These are phyloP conservation scores for Anthracocystis setariae DNA, from an alignment of 1,284 basidiomycete genomes.

Conservation along the genomic window DNA sequence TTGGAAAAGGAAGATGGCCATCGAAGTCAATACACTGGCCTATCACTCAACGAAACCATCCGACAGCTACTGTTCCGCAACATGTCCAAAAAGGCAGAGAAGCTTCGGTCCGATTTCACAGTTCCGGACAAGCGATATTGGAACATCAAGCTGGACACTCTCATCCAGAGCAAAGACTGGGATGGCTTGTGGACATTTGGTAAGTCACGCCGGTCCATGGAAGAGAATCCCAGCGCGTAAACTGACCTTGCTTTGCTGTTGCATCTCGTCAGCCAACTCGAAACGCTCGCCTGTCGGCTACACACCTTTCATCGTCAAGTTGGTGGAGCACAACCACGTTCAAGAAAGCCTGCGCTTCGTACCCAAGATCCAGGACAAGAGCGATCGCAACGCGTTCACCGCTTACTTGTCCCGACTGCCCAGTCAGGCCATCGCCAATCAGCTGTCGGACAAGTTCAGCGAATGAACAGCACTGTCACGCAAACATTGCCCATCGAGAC, in stretches of 20 bases:
- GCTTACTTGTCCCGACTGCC: constrained; percentile 31
- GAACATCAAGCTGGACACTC: constrained; percentile 53
- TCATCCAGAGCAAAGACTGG: constrained; percentile 51
- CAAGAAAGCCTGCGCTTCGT: constrained; percentile 58
- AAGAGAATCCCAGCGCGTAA: no score
- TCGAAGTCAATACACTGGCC: constrained; percentile 33
- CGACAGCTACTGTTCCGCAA: constrained; percentile 53
- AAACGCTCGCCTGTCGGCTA: constrained; percentile 92
- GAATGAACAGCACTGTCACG: constrained; percentile 6
- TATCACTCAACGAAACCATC: constrained; percentile 61
- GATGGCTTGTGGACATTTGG: constrained; percentile 56
- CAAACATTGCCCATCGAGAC: not conserved
- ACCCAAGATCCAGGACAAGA: constrained; percentile 52
- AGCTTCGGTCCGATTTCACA: constrained; percentile 61
- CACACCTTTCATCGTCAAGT: constrained; percentile 52
- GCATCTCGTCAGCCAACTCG: constrained; percentile 17
- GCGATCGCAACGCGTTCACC: constrained; percentile 44
- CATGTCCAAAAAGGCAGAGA: constrained; percentile 60
- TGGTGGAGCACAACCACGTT: constrained; percentile 55
- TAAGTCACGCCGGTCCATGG: not conserved
- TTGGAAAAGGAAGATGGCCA: constrained; percentile 86
- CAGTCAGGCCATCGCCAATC: constrained; percentile 28
- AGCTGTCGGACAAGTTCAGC: constrained; percentile 38
- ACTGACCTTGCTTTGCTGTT: not conserved
- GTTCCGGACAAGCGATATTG: constrained; percentile 59